Conservation (phyloP, 179 eudicot species). For the Heliamphora pulchella region DNA sequence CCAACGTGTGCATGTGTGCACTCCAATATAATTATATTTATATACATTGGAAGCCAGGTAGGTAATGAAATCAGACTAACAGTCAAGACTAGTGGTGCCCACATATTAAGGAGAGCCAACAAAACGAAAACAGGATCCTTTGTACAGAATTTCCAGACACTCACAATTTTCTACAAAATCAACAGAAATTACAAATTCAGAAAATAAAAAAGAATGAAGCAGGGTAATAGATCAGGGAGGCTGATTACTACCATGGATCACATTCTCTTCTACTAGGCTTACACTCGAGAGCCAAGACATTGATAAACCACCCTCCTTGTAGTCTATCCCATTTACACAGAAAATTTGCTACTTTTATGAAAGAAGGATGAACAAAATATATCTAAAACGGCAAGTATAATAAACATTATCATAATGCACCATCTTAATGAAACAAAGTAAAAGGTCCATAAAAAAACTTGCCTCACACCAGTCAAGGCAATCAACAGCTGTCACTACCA, state of each 20-base stretch:
- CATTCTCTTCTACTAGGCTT: background rate
- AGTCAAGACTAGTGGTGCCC: background rate
- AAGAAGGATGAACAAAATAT: background rate
- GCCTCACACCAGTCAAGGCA: conserved; percentile 36
- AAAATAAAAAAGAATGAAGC: background rate
- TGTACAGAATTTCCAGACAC: background rate
- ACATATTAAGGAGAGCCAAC: background rate
- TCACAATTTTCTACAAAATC: background rate
- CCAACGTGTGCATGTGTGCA: background rate
- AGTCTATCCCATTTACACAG: background rate
- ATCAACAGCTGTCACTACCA: conserved; percentile 26
- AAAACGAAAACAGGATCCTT: background rate
- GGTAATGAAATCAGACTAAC: background rate
- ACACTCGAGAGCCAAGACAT: background rate
- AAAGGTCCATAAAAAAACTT: background rate
- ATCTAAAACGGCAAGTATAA: background rate
- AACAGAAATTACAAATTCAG: background rate
- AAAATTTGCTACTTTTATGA: background rate
- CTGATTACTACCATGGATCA: background rate
- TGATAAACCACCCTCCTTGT: background rate
- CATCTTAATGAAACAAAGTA: background rate
- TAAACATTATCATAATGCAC: background rate
- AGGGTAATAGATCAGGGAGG: background rate
- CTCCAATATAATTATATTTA: background rate
- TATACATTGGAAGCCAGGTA: background rate